Conservation (phyloP, 306 rosid genomes). For the Vigna radiata region DNA sequence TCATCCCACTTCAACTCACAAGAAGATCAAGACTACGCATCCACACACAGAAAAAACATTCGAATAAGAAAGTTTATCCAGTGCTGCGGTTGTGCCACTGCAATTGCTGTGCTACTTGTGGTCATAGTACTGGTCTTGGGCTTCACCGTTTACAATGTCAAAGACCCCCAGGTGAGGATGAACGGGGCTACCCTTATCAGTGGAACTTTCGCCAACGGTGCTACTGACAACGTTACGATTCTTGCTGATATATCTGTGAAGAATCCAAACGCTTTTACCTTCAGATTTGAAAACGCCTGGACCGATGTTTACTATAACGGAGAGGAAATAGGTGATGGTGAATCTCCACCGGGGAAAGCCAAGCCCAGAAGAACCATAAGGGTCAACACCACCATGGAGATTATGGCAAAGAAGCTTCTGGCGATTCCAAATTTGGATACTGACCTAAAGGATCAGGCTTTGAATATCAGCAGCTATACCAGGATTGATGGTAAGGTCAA, state of each 20-base stretch:
- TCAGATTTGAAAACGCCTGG: conserved; percentile 31
- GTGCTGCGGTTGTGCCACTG: conserved; percentile 56
- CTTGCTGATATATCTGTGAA: conserved; percentile 44
- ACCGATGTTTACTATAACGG: conserved; percentile 41
- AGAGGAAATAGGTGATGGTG: conserved; percentile 28
- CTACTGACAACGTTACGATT: neutral
- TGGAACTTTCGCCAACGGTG: neutral
- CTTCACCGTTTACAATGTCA: conserved; percentile 57
- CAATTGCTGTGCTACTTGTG: conserved; percentile 47
- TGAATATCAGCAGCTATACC: conserved; percentile 47
- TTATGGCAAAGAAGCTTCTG: conserved; percentile 1
- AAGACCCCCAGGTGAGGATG: conserved; percentile 52
- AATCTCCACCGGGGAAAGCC: conserved; percentile 37
- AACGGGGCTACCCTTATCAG: conserved; percentile 8
- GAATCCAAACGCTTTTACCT: conserved; percentile 47
- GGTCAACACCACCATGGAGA: conserved; percentile 43
- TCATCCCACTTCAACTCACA: neutral
- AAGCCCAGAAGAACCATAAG: conserved; percentile 35
- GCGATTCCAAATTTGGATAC: neutral
- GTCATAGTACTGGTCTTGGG: conserved; percentile 49
- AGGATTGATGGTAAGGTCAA: conserved; percentile 46
- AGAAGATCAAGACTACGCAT: conserved; percentile 5
- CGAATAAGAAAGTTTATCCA: conserved; percentile 5
- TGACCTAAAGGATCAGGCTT: conserved; percentile 5
- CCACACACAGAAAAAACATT: neutral